phyloP scores from a whole-genome alignment of 176 grass and related monocot genomes.

The Otatea glauca region DNA sequence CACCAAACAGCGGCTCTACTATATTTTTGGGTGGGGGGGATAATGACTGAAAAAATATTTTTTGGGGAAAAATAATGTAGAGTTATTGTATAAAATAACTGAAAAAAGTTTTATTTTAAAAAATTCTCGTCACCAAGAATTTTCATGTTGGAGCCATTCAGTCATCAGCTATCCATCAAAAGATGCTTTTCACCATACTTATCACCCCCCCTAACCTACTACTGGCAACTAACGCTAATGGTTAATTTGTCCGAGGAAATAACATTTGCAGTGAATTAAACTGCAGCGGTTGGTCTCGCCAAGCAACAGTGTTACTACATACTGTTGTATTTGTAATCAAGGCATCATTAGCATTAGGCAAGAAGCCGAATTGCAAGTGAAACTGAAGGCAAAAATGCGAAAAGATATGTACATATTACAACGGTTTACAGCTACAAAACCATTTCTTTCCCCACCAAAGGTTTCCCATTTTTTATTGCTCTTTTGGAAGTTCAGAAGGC shows the following conservation, averaged over 20 bases:
- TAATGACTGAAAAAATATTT: too few species aligned
- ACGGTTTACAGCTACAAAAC: neutral
- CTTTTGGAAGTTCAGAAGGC: neutral
- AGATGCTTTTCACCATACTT: neutral
- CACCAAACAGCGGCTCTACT: too few species aligned
- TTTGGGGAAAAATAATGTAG: too few species aligned
- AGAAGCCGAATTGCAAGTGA: neutral
- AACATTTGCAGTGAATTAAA: neutral
- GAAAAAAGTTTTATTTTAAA: too few species aligned
- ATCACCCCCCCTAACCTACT: neutral
- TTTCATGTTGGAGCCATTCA: neutral
- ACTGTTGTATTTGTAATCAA: neutral
- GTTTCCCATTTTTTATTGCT: slow-evolving; percentile 4
- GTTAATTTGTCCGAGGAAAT: neutral
- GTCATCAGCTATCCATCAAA: neutral
- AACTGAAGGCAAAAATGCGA: too few species aligned
- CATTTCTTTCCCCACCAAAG: neutral
- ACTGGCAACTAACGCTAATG: neutral
- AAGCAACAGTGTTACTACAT: neutral
- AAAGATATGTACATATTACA: slow-evolving; percentile 13
- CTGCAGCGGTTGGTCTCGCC: neutral
- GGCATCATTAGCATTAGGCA: neutral
- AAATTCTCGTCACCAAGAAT: neutral
- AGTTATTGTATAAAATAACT: too few species aligned
- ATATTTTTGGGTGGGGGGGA: too few species aligned